Conservation (phyloP, 345 rosid genomes). For the Citrus sinensis region DVS_A1.0 CM039163.1:40786501-40787000, state of each 20-base stretch:
- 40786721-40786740: constrained; percentile 87
- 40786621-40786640: constrained; percentile 83
- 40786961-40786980: constrained; percentile 83
- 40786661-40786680: constrained; percentile 92
- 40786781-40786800: background rate
- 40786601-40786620: constrained; percentile 76
- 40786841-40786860: constrained; percentile 22
- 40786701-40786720: constrained; percentile 90
- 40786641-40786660: constrained; percentile 93
- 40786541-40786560: constrained; percentile 81
- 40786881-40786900: constrained; percentile 85
- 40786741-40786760: constrained; percentile 56
- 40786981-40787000: constrained; percentile 3
- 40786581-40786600: constrained; percentile 84
- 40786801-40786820: background rate
- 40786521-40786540: constrained; percentile 89
- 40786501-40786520: constrained; percentile 68
- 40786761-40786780: no score
- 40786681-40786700: constrained; percentile 70
- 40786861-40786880: constrained; percentile 92
- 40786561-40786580: constrained; percentile 51
- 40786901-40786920: constrained; percentile 94
- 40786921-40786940: constrained; percentile 81
- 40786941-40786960: constrained; percentile 73
- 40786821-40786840: no score